Evolutionary conservation across 805 yeast genomes (phyloP).

Genomic region (Wickerhamiella galacta): DNA sequence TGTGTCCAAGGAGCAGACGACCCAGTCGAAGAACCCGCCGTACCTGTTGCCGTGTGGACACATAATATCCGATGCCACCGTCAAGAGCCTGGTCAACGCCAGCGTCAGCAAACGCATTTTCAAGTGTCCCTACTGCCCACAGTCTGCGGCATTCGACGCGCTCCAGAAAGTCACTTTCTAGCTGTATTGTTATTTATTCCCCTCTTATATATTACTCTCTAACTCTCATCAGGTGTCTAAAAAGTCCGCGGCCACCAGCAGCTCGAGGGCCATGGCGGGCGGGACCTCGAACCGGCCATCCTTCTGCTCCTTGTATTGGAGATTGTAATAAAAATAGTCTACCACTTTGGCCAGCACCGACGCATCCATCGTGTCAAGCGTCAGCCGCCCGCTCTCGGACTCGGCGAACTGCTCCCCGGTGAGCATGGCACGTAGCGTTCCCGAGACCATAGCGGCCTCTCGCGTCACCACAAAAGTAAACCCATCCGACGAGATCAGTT

Average conservation of each 20-base stretch:
- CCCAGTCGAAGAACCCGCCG: constrained; percentile 40
- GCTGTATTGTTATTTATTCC: neutral
- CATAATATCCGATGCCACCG: constrained; percentile 38
- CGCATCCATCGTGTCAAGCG: constrained; percentile 48
- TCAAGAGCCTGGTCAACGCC: constrained; percentile 29
- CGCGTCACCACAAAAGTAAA: constrained; percentile 42
- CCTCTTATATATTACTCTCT: neutral
- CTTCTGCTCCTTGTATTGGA: constrained; percentile 34
- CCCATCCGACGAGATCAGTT: constrained; percentile 59
- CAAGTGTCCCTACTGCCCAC: constrained; percentile 62
- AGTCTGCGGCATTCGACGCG: constrained; percentile 9
- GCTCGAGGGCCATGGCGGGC: constrained; percentile 82
- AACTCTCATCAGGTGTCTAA: constrained; percentile 30
- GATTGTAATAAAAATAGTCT: constrained; percentile 66
- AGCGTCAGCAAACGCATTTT: constrained; percentile 28
- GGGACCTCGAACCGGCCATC: constrained; percentile 59
- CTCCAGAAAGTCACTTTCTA: neutral
- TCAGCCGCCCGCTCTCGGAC: constrained; percentile 38
- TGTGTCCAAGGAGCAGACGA: constrained; percentile 49
- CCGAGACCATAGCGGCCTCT: constrained; percentile 64
- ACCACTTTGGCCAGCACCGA: constrained; percentile 60
- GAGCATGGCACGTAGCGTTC: constrained; percentile 42
- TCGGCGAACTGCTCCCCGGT: constrained; percentile 34
- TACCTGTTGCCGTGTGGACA: constrained; percentile 48
- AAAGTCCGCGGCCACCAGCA: constrained; percentile 85